A percentile compares a stretch with the other conserved stretches of the same genome.
Conservation (phyloP, 495 filamentous ascomycete genomes). For the Daldinia decipiens region DNA sequence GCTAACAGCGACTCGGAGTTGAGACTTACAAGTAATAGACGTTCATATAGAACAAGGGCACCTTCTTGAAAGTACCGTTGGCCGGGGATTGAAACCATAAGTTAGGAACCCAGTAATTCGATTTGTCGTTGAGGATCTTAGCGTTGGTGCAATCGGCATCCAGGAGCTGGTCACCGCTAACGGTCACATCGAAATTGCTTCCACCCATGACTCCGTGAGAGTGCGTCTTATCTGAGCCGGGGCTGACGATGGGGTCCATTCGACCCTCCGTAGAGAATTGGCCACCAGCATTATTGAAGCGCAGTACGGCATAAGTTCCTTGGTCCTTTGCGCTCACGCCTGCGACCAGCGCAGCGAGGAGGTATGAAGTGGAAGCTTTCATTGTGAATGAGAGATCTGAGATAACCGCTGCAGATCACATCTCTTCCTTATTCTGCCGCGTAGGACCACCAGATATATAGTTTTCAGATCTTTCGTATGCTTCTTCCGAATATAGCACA, state of each 20-base stretch:
- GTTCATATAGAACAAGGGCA: conserved; percentile 65
- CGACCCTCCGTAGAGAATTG: conserved; percentile 61
- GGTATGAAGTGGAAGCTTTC: conserved; percentile 25
- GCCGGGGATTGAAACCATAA: conserved; percentile 68
- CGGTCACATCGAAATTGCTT: conserved; percentile 71
- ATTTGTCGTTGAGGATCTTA: conserved; percentile 69
- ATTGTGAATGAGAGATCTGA: conserved; percentile 18
- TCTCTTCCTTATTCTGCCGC: background rate
- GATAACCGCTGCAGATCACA: conserved; percentile 5
- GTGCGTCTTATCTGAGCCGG: conserved; percentile 66
- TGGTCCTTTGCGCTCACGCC: conserved; percentile 43
- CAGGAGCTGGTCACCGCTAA: conserved; percentile 65
- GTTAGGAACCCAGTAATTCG: conserved; percentile 78
- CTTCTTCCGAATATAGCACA: background rate
- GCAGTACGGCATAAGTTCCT: conserved; percentile 57
- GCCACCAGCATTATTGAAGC: conserved; percentile 52
- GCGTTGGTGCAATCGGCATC: conserved; percentile 72
- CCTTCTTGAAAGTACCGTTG: conserved; percentile 72
- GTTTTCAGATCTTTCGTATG: background rate
- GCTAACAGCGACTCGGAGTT: background rate
- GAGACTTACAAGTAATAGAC: conserved; percentile 73
- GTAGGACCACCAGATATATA: conserved; percentile 22
- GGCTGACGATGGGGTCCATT: conserved; percentile 70
- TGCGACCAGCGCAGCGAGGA: conserved; percentile 38
- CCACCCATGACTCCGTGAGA: conserved; percentile 75